Conservation (phyloP, 1,284 basidiomycete species). For the Trichosporon asahii region DNA sequence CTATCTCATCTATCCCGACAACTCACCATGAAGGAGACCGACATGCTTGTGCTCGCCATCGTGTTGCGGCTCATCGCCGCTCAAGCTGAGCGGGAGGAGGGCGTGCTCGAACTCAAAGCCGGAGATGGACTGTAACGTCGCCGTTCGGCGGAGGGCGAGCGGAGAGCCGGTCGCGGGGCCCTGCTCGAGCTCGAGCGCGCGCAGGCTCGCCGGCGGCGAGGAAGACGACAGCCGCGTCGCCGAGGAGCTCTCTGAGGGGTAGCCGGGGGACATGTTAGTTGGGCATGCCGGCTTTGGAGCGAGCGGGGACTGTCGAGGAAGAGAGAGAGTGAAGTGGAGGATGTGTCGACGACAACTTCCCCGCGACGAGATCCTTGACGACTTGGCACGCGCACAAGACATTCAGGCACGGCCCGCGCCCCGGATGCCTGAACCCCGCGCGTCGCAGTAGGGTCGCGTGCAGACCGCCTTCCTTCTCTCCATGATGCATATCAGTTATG, state of each 20-base stretch:
- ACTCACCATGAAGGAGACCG: constrained; percentile 69
- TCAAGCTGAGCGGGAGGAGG: constrained; percentile 69
- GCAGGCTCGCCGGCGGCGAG: constrained; percentile 64
- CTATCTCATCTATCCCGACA: neutral
- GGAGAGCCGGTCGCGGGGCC: constrained; percentile 48
- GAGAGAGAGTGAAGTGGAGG: neutral
- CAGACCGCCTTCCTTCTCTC: neutral
- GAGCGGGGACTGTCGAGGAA: neutral
- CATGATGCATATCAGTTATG: neutral
- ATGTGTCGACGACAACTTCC: neutral
- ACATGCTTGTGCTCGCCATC: constrained; percentile 65
- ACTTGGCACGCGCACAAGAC: constrained; percentile 9
- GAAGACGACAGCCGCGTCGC: constrained; percentile 35
- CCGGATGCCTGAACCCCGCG: neutral
- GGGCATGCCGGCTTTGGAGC: neutral
- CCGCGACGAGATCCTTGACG: neutral
- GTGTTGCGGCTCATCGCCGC: constrained; percentile 58
- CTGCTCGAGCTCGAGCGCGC: constrained; percentile 65
- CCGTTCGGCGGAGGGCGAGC: constrained; percentile 31
- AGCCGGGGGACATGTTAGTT: constrained; percentile 3
- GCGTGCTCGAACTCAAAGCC: constrained; percentile 75
- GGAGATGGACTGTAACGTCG: constrained; percentile 59
- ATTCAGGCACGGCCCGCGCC: neutral
- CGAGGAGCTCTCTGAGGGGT: constrained; percentile 10
- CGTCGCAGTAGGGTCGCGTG: neutral